These are phyloP conservation scores for Diutina sp. DNA, from an alignment of 1,139 yeast genomes.

Conservation along the genomic window DNA sequence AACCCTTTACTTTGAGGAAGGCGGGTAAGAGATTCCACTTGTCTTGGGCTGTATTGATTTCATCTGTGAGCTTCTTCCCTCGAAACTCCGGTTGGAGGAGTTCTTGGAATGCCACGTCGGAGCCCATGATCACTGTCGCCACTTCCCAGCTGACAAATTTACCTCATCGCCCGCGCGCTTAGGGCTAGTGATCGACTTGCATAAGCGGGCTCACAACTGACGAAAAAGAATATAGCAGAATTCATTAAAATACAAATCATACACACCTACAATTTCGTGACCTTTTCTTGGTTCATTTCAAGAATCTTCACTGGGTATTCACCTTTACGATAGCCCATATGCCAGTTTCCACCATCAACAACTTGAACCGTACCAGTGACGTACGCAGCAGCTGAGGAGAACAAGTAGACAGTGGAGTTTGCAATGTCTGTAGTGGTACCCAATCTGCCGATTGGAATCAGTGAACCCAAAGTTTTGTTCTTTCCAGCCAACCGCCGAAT, in stretches of 20 bases:
- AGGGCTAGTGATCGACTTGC: background rate
- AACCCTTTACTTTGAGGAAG: conserved; percentile 85
- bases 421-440: conserved; percentile 79
- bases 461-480: conserved; percentile 17
- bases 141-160: background rate
- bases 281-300: conserved; percentile 12
- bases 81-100: conserved; percentile 69
- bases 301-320: conserved; percentile 21
- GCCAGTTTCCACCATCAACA: conserved; percentile 93
- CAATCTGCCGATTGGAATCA: conserved; percentile 63
- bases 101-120: conserved; percentile 54
- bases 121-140: background rate
- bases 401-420: conserved; percentile 74
- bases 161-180: background rate
- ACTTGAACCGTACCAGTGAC: conserved; percentile 67
- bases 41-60: conserved; percentile 80
- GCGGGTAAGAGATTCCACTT: conserved; percentile 97
- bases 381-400: conserved; percentile 71
- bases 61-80: conserved; percentile 80
- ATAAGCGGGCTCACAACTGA: background rate
- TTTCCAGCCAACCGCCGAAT: conserved; percentile 35
- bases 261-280: conserved; percentile 2
- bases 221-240: background rate
- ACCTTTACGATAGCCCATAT: conserved; percentile 37
- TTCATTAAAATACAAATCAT: background rate